A percentile compares a stretch with the other conserved stretches of the same genome.
These are phyloP conservation scores for Metschnikowia similis DNA, from an alignment of 805 yeast genomes.

Conservation along the genomic window DNA sequence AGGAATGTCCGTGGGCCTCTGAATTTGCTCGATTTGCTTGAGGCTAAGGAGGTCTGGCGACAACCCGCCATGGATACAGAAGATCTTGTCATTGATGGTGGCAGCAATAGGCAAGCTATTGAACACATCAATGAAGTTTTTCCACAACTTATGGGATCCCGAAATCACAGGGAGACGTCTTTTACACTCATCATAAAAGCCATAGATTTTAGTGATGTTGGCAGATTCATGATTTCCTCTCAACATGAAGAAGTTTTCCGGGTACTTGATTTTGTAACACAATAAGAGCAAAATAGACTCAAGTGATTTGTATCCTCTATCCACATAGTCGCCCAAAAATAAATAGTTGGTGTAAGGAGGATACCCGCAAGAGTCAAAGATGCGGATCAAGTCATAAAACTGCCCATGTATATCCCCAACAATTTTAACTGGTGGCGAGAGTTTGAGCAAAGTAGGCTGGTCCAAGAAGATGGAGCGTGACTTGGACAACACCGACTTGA, in stretches of 20 bases:
- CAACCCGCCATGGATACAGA: constrained; percentile 67
- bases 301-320: constrained; percentile 54
- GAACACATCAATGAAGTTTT: constrained; percentile 50
- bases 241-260: constrained; percentile 57
- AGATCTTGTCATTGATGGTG: constrained; percentile 53
- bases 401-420: constrained; percentile 84
- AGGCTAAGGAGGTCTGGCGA: constrained; percentile 66
- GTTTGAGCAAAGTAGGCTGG: constrained; percentile 61
- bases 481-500: constrained; percentile 52
- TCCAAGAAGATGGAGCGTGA: constrained; percentile 56
- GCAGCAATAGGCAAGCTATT: constrained; percentile 61
- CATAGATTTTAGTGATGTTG: constrained; percentile 55
- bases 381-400: constrained; percentile 49
- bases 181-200: constrained; percentile 60
- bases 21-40: constrained; percentile 65
- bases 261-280: constrained; percentile 54
- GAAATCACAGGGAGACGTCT: constrained; percentile 37
- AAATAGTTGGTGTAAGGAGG: constrained; percentile 56
- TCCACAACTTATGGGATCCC: constrained; percentile 44
- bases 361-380: constrained; percentile 55
- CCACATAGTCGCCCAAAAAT: constrained; percentile 58
- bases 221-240: constrained; percentile 60
- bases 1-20: constrained; percentile 81
- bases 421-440: constrained; percentile 76
- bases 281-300: constrained; percentile 51